Conservation (phyloP, 768 basidiomycete genomes). For the Amanita fuliginea region DNA sequence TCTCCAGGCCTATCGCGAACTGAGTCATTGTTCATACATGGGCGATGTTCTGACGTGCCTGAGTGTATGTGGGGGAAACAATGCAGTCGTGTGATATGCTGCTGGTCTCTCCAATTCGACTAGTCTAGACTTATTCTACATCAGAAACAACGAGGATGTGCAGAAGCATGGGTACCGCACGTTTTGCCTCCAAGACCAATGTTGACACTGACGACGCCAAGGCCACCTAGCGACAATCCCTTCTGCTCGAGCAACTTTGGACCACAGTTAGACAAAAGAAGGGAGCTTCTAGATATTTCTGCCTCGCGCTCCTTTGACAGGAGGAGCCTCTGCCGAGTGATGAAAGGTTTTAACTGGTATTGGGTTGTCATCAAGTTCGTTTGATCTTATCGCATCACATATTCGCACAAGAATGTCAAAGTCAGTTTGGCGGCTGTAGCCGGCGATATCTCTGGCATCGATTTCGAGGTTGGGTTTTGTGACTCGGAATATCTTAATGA, state of each 20-base stretch:
- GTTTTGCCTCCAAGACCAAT: conserved; percentile 91
- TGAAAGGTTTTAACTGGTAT: conserved; percentile 40
- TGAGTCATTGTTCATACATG: conserved; percentile 5
- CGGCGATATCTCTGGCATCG: neutral
- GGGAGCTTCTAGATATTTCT: conserved; percentile 72
- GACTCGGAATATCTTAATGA: conserved; percentile 8
- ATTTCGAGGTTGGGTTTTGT: too few relatives aligned
- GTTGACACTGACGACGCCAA: conserved; percentile 61
- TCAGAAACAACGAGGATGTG: conserved; percentile 9
- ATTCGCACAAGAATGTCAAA: too few relatives aligned
- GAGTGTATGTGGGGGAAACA: conserved; percentile 82
- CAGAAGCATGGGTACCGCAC: conserved; percentile 28
- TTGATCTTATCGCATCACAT: neutral
- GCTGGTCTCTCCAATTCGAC: conserved; percentile 78
- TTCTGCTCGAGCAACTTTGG: conserved; percentile 81
- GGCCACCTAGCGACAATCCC: conserved; percentile 67
- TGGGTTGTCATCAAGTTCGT: conserved; percentile 19
- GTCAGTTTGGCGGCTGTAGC: too few relatives aligned
- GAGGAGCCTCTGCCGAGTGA: conserved; percentile 55
- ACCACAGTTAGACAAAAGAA: conserved; percentile 74
- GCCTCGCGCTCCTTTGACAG: conserved; percentile 66
- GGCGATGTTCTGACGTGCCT: conserved; percentile 28
- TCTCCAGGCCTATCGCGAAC: conserved; percentile 62
- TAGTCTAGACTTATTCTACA: conserved; percentile 42
- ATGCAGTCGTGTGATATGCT: conserved; percentile 60